phyloP scores from a whole-genome alignment of 2,329 filamentous ascomycete species.

The Scedosporium aurantiacum region DNA sequence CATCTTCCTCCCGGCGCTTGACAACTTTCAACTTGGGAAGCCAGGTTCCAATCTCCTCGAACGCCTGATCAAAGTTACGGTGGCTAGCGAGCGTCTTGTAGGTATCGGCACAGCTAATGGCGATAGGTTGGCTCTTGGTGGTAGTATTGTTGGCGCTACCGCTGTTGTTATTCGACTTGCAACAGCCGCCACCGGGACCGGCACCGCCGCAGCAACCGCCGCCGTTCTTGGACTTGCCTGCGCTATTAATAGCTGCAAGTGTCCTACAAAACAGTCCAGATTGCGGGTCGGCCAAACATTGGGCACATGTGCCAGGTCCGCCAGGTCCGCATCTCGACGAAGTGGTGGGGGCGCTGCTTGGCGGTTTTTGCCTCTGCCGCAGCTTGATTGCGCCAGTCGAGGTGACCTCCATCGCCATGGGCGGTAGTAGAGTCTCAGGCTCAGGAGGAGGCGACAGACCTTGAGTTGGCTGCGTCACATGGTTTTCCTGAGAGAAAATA shows the following conservation, averaged over 20 bases:
- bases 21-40: slow-evolving; percentile 59
- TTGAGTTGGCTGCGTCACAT: slow-evolving; percentile 2
- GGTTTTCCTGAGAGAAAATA: slow-evolving; percentile 10
- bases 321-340: slow-evolving; percentile 45
- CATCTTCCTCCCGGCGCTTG: slow-evolving; percentile 10
- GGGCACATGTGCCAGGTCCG: slow-evolving; percentile 67
- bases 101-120: slow-evolving; percentile 60
- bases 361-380: slow-evolving; percentile 26
- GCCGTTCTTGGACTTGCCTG: slow-evolving; percentile 33
- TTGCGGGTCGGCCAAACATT: slow-evolving; percentile 67
- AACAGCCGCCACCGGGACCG: slow-evolving; percentile 50
- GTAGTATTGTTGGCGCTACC: slow-evolving; percentile 28
- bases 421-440: slow-evolving; percentile 32
- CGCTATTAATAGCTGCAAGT: slow-evolving; percentile 44
- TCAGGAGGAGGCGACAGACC: slow-evolving; percentile 12
- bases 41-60: slow-evolving; percentile 65
- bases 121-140: not conserved
- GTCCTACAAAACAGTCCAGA: slow-evolving; percentile 77
- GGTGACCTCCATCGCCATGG: slow-evolving; percentile 44
- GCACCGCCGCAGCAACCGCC: slow-evolving; percentile 57
- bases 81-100: slow-evolving; percentile 71
- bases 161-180: slow-evolving; percentile 36
- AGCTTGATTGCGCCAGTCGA: slow-evolving; percentile 51
- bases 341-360: slow-evolving; percentile 18
- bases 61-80: slow-evolving; percentile 62